Evolutionary conservation across 306 rosid genomes (phyloP), one percentile per base, ranked within the genome.

Genomic region (Prosopis cineraria): DNA sequence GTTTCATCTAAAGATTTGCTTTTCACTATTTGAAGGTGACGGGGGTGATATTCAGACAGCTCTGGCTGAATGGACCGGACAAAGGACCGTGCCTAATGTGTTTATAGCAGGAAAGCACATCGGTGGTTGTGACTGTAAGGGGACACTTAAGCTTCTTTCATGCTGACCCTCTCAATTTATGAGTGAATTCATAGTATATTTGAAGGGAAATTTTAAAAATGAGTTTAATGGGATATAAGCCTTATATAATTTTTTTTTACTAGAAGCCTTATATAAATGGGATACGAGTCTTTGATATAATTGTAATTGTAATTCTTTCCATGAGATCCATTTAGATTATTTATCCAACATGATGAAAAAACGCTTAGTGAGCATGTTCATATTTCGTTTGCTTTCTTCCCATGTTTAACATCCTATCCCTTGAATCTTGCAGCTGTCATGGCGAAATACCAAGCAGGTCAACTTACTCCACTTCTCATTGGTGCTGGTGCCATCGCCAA

Each of bases 101-200:
- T 91, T 91, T 70, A 89, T 93, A 31, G 97, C 86, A 63, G 91
- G 92, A 44, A 88, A 93, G 24, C 86, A 79, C 75, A 79, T 85
- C 29, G 89, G 89, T 76, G 89, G 82, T 52, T 85, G 89, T 82
- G 89, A 85, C 63, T 13, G 84, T 85, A 82, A 79, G 86, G 7
- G 65, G n/a, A 48, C 25, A 0, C 16, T 68, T 19, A 6, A 14
- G 0, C 31, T 44, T 2, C 56, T 55, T 70, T 56, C 64, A 7
- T 14, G 17, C 30, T 63, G 55, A 76, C 56, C 39, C 36, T 48
- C 56, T 48, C 56, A 3, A 9, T 52, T n/a, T 20, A 52, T 7
- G 59, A 20, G 10, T 52, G 10, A 52, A 52, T 52, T 20, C 59
- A 20, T 52, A 19, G 29, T 52, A 20, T 20, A 52, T 20, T 20